Evolutionary conservation across 2,329 filamentous ascomycete species (phyloP).

Genomic region (Colletotrichum sp.): DNA sequence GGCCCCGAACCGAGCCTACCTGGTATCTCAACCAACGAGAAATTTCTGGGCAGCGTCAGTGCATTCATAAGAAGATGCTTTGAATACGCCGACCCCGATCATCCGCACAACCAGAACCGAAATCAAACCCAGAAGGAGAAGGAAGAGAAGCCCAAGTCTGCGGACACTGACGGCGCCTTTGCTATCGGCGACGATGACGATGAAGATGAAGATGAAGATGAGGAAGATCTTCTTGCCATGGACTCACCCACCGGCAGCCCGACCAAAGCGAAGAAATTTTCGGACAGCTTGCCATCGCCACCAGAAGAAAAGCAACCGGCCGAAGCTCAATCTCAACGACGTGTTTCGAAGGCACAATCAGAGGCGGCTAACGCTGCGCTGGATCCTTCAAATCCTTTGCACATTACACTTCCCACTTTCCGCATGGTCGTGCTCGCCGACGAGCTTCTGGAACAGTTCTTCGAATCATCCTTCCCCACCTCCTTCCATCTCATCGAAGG

Average conservation of each 20-base stretch:
- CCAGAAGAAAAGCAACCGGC: conserved; percentile 21
- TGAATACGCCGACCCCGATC: conserved; percentile 95
- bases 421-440: conserved; percentile 98
- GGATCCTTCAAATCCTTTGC: conserved; percentile 89
- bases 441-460: conserved; percentile 94
- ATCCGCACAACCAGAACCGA: conserved; percentile 66
- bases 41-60: conserved; percentile 90
- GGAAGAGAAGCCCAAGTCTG: conserved; percentile 27
- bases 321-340: conserved; percentile 29
- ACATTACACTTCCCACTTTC: conserved; percentile 97
- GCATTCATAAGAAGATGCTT: conserved; percentile 97
- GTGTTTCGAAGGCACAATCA: conserved; percentile 68
- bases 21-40: conserved; percentile 76
- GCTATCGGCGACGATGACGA: conserved; percentile 79
- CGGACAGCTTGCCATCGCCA: conserved; percentile 21
- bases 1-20: conserved; percentile 43
- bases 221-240: conserved; percentile 67
- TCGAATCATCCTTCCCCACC: conserved; percentile 92
- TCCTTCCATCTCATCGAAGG: conserved; percentile 88
- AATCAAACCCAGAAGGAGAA: conserved; percentile 51
- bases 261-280: conserved; percentile 43
- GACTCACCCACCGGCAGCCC: conserved; percentile 50
- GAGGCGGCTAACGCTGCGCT: conserved; percentile 88
- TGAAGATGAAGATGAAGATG: conserved; percentile 69
- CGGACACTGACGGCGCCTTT: conserved; percentile 59